Evolutionary conservation across 2,329 filamentous ascomycete genomes (phyloP).

Genomic region (Botrytis fabae): DNA sequence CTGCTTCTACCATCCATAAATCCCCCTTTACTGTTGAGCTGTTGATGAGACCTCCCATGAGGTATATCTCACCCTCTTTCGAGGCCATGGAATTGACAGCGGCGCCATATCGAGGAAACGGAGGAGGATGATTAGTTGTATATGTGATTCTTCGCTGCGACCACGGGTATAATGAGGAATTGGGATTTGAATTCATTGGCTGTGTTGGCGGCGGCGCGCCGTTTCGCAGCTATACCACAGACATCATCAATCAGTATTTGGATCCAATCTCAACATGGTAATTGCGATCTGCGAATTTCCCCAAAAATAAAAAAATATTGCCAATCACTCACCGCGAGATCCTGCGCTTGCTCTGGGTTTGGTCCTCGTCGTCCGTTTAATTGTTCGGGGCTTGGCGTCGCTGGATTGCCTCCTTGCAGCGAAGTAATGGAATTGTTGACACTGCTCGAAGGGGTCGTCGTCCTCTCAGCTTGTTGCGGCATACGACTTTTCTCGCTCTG

Average conservation of each 20-base stretch:
- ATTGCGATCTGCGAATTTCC: slow-evolving; percentile 14
- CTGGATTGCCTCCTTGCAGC: slow-evolving; percentile 48
- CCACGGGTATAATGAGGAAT: slow-evolving; percentile 90
- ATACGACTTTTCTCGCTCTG: slow-evolving; percentile 48
- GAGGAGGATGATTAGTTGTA: slow-evolving; percentile 75
- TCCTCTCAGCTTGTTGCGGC: slow-evolving; percentile 52
- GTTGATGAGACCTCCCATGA: slow-evolving; percentile 96
- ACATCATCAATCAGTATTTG: slow-evolving; percentile 23
- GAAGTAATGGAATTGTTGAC: slow-evolving; percentile 62
- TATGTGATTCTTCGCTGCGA: slow-evolving; percentile 87
- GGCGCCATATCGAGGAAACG: slow-evolving; percentile 94
- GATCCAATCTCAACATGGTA: neutral
- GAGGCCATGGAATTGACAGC: slow-evolving; percentile 91
- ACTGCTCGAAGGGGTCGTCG: slow-evolving; percentile 59
- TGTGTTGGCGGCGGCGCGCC: slow-evolving; percentile 42
- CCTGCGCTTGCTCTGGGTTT: slow-evolving; percentile 37
- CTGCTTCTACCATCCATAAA: slow-evolving; percentile 95
- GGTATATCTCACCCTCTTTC: slow-evolving; percentile 94
- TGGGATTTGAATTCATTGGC: slow-evolving; percentile 53
- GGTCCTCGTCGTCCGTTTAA: slow-evolving; percentile 59
- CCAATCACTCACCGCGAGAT: slow-evolving; percentile 44
- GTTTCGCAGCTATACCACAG: slow-evolving; percentile 53
- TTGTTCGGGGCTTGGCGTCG: slow-evolving; percentile 45
- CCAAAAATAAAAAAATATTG: neutral
- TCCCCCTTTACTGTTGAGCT: slow-evolving; percentile 95